Evolutionary conservation across 2,329 filamentous ascomycete genomes (phyloP).

Genomic region (Ophiostoma populinum): DNA sequence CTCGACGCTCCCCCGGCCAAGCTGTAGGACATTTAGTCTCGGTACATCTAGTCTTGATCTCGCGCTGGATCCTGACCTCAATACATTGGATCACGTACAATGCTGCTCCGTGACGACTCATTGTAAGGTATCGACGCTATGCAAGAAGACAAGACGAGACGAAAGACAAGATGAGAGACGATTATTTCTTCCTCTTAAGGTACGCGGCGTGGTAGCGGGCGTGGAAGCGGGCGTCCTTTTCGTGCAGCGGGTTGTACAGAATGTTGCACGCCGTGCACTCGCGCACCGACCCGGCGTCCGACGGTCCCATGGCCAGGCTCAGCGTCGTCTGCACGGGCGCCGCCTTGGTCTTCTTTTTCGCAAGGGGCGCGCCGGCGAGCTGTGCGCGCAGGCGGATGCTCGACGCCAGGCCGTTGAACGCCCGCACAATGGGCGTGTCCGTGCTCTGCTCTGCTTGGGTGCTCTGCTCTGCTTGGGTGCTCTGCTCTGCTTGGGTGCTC

Average conservation of each 20-base stretch:
- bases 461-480: neutral
- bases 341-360: constrained; percentile 9
- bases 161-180: too few species aligned
- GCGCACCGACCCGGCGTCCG: constrained; percentile 16
- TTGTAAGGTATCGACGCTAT: too few species aligned
- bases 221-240: constrained; percentile 25
- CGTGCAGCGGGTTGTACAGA: constrained; percentile 27
- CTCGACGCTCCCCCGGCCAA: constrained; percentile 9
- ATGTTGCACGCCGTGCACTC: constrained; percentile 26
- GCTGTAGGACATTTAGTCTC: too few species aligned
- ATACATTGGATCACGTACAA: too few species aligned
- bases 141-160: neutral
- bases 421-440: neutral
- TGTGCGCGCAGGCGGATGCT: constrained; percentile 6
- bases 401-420: constrained; percentile 2
- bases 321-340: constrained; percentile 27
- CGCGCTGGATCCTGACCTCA: too few species aligned
- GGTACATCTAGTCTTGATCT: too few species aligned
- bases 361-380: neutral
- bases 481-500: neutral
- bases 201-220: constrained; percentile 21
- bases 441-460: neutral
- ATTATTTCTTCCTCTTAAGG: too few species aligned
- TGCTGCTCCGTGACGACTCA: too few species aligned
- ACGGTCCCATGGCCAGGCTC: constrained; percentile 20